Evolutionary conservation across 768 basidiomycete species (phyloP).

Genomic region (Paxillus involutus): DNA sequence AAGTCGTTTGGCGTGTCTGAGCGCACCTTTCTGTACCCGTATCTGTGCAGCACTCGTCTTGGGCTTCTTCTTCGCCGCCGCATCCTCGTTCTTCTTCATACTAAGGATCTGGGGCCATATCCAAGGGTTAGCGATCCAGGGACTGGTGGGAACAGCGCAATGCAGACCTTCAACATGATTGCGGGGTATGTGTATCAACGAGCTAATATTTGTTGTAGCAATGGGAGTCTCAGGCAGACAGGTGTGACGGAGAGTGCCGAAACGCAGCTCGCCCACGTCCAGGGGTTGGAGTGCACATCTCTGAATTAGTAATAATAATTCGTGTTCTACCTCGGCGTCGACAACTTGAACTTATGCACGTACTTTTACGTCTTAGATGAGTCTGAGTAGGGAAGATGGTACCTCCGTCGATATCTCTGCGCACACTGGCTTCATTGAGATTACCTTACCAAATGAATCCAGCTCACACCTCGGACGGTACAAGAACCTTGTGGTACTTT

Average conservation of each 20-base stretch:
- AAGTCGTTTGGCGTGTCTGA: background rate
- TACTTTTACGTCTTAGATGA: background rate
- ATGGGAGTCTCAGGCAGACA: constrained; percentile 20
- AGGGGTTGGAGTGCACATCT: background rate
- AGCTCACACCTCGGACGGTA: background rate
- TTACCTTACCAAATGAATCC: background rate
- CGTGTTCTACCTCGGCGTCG: background rate
- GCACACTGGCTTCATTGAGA: background rate
- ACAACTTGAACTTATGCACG: background rate
- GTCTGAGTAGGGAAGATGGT: background rate
- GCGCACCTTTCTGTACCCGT: constrained; percentile 95
- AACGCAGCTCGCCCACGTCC: background rate
- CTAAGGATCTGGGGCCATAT: constrained; percentile 79
- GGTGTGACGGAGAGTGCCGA: constrained; percentile 33
- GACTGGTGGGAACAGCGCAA: background rate
- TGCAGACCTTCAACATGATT: constrained; percentile 45
- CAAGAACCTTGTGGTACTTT: background rate
- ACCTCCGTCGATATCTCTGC: background rate
- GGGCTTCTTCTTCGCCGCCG: constrained; percentile 95
- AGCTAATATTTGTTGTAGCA: background rate
- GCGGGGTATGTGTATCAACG: background rate
- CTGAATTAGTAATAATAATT: background rate
- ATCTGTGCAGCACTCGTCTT: constrained; percentile 98
- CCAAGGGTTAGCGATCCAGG: constrained; percentile 4
- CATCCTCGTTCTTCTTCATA: constrained; percentile 99